Evolutionary conservation across 2,329 filamentous ascomycete species (phyloP).

Genomic region (Lojkania enalia): DNA sequence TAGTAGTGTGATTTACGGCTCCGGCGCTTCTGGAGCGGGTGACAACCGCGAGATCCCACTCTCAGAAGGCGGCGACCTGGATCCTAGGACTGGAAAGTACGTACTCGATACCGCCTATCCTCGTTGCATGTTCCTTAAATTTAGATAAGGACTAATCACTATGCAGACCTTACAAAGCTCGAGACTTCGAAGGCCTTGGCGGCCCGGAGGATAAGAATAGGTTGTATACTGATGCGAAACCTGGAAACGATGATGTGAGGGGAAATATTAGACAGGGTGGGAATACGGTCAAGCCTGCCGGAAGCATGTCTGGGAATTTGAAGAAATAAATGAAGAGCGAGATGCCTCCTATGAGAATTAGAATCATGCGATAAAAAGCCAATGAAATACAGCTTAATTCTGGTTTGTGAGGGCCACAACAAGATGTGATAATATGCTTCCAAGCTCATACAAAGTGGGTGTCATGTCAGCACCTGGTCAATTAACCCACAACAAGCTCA

Average conservation of each 20-base stretch:
- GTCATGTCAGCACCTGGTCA: too few relatives aligned
- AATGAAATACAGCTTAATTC: too few relatives aligned
- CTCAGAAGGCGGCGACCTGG: constrained; percentile 51
- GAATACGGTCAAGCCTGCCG: background rate
- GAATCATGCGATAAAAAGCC: too few relatives aligned
- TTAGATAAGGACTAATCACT: background rate
- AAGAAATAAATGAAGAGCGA: constrained; percentile 1
- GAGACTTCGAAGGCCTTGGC: constrained; percentile 54
- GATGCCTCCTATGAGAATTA: background rate
- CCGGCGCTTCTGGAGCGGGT: constrained; percentile 48
- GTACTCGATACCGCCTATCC: constrained; percentile 17
- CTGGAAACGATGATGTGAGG: constrained; percentile 47
- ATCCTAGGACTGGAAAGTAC: constrained; percentile 46
- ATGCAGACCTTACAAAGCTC: constrained; percentile 48
- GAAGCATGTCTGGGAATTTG: background rate
- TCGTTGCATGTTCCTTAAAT: background rate
- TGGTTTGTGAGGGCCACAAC: too few relatives aligned
- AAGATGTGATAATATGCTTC: too few relatives aligned
- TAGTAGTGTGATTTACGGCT: constrained; percentile 48
- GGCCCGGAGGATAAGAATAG: constrained; percentile 52
- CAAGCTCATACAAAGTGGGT: too few relatives aligned
- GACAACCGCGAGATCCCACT: constrained; percentile 54
- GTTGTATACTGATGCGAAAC: constrained; percentile 42
- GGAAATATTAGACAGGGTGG: constrained; percentile 39
- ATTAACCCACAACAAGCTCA: too few relatives aligned